Evolutionary conservation across 1,284 basidiomycete species (phyloP).

Genomic region (Tremellales sp.): DNA sequence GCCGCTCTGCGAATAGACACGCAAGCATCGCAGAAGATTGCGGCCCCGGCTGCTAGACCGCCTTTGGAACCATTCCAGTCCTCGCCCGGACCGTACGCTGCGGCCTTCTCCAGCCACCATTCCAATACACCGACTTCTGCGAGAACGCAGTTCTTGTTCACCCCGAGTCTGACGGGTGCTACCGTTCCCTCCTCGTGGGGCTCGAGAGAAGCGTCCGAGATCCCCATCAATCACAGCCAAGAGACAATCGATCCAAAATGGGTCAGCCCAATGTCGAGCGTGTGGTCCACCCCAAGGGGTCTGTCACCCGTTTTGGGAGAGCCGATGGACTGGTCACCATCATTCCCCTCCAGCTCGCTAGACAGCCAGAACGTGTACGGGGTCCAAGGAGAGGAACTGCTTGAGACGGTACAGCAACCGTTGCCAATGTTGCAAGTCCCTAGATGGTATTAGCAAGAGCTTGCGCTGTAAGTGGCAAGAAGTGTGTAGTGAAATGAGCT

Average conservation of each 20-base stretch:
- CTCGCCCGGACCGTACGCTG: background rate
- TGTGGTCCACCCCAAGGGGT: slow-evolving; percentile 20
- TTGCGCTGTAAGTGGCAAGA: too few relatives aligned
- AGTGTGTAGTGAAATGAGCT: too few relatives aligned
- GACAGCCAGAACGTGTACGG: too few relatives aligned
- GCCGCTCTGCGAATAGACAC: background rate
- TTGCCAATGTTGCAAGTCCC: too few relatives aligned
- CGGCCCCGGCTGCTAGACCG: slow-evolving; percentile 8
- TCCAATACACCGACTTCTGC: background rate
- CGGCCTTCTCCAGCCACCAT: background rate
- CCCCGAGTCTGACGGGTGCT: background rate
- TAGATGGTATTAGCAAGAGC: too few relatives aligned
- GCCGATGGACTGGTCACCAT: too few relatives aligned
- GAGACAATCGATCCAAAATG: slow-evolving; percentile 23
- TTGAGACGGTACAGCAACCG: too few relatives aligned
- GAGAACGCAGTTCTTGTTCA: background rate
- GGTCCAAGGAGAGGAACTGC: too few relatives aligned
- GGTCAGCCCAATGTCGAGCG: slow-evolving; percentile 13
- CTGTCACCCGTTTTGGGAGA: too few relatives aligned
- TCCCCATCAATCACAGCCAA: slow-evolving; percentile 7
- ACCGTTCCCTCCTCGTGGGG: background rate
- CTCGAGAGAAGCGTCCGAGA: background rate
- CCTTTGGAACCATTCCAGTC: slow-evolving; percentile 6
- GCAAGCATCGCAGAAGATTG: slow-evolving; percentile 5
- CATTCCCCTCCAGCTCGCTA: too few relatives aligned